Conservation (phyloP, 2,329 filamentous ascomycete species). For the Hymenoscyphus scutula region DNA sequence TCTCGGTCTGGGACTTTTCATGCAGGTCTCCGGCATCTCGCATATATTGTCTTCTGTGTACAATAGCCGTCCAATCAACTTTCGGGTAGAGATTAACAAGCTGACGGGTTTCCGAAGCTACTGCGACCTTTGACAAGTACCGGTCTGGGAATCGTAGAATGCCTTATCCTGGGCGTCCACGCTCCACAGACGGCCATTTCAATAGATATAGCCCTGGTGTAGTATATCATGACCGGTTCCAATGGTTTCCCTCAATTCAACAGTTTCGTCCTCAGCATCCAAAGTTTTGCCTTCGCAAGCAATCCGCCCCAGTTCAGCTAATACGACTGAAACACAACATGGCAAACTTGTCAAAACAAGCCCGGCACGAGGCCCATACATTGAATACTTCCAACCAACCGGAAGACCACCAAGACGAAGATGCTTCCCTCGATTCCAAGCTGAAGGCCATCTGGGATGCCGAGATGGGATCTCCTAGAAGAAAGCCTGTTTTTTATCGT, state of each 20-base stretch:
- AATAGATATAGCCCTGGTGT: background rate
- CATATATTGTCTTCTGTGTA: background rate
- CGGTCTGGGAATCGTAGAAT: background rate
- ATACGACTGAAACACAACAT: background rate
- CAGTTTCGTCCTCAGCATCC: background rate
- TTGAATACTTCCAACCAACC: background rate
- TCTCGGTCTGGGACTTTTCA: background rate
- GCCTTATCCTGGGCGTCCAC: background rate
- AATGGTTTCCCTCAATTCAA: background rate
- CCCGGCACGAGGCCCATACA: background rate
- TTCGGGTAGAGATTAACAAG: background rate
- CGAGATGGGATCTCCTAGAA: constrained; percentile 2
- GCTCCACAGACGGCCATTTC: too few relatives aligned
- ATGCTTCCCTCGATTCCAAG: constrained; percentile 8
- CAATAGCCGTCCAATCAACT: background rate
- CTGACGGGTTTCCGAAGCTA: background rate
- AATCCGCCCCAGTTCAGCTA: background rate
- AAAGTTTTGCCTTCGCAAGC: background rate
- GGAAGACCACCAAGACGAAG: constrained; percentile 11
- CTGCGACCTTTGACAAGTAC: background rate
- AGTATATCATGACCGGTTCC: background rate
- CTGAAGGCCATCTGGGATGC: constrained; percentile 13
- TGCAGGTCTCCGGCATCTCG: background rate
- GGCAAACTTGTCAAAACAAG: background rate
- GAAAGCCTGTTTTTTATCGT: constrained; percentile 1